Base-by-base conservation (phyloP, 345 rosid species). In the Salix arbutifolia region DNA sequence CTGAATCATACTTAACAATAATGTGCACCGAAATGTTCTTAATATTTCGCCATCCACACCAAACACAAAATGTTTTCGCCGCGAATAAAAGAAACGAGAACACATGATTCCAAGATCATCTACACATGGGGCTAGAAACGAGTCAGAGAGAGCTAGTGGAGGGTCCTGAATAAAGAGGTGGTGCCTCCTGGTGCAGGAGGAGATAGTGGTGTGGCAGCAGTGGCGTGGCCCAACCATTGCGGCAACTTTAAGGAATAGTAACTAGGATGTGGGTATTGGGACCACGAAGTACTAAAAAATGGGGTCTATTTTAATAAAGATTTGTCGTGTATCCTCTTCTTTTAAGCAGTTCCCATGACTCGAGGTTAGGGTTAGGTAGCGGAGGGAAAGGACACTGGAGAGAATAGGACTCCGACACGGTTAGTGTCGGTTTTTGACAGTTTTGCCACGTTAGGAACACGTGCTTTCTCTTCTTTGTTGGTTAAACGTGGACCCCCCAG, bases 381-480 rank as follows among this genome's bases (percentile, higher is more conserved):
- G 13, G 9, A 12, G 11, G 67, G 9, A 25, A 58, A 18, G 11
- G 67, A 35, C 52, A 35, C 25, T 3, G 0, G 28, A 28, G 37
- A 48, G 71, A 14, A 38, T 33, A 71, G 25, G 23, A 60, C 72
- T 19, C 64, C 35, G 72, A 60, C 78, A 73, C 67, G 67, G 84
- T 71, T 61, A 65, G 6, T 83, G 90, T 85, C 88, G 85, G 85
- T 79, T 77, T 60, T 13, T 42, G 83, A 80, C 81, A 67, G 86
- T 78, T 82, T 65, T 40, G 82, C 82, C 90, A 80, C 83, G 87
- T 80, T 72, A 77, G 80, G 33, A 66, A 78, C 87, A 85, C 88
- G 88, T 85, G 88, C 78, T 76, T 42, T 77, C 80, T 60, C 38
- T 38, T 75, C 67, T 26, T 26, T 44, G 81, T 67, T 74, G n/a